These are phyloP conservation scores for Sporothrix protearum DNA, from an alignment of 2,329 filamentous ascomycete species.

Conservation along the genomic window DNA sequence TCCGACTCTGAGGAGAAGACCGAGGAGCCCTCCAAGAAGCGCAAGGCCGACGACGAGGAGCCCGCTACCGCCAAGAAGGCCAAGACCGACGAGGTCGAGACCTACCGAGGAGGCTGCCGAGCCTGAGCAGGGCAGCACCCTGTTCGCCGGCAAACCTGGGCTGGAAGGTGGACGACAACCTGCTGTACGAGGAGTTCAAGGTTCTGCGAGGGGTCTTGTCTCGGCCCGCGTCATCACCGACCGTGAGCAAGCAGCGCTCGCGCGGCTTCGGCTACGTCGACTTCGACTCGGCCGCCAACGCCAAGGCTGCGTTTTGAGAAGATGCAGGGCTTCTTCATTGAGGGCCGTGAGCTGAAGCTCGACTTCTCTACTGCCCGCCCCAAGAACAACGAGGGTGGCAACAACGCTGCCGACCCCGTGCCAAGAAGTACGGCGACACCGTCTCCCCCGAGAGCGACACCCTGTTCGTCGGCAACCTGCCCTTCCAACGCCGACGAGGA, in stretches of 20 bases:
- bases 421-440: slow-evolving; percentile 71
- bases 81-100: slow-evolving; percentile 54
- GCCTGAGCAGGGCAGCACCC: slow-evolving; percentile 49
- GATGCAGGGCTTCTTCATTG: slow-evolving; percentile 38
- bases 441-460: slow-evolving; percentile 79
- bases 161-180: slow-evolving; percentile 85
- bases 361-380: slow-evolving; percentile 39
- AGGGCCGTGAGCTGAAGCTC: slow-evolving; percentile 39
- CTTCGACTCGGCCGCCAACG: slow-evolving; percentile 60
- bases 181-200: slow-evolving; percentile 77
- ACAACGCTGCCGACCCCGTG: slow-evolving; percentile 58
- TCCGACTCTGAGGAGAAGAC: slow-evolving; percentile 40
- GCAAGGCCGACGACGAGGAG: slow-evolving; percentile 58
- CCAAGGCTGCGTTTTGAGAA: slow-evolving; percentile 41
- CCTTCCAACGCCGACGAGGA: slow-evolving; percentile 81
- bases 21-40: slow-evolving; percentile 59
- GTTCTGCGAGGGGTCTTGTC: slow-evolving; percentile 66
- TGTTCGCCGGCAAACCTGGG: slow-evolving; percentile 90
- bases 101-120: slow-evolving; percentile 31
- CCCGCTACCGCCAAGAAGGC: slow-evolving; percentile 61
- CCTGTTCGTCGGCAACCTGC: slow-evolving; percentile 86
- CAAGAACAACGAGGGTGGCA: slow-evolving; percentile 28
- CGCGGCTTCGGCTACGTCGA: slow-evolving; percentile 94
- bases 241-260: slow-evolving; percentile 72
- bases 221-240: slow-evolving; percentile 80